Evolutionary conservation across 352 stramenopile genomes (phyloP), one percentile per base, ranked within the genome.

Genomic region (Blastocystis hominis): DNA sequence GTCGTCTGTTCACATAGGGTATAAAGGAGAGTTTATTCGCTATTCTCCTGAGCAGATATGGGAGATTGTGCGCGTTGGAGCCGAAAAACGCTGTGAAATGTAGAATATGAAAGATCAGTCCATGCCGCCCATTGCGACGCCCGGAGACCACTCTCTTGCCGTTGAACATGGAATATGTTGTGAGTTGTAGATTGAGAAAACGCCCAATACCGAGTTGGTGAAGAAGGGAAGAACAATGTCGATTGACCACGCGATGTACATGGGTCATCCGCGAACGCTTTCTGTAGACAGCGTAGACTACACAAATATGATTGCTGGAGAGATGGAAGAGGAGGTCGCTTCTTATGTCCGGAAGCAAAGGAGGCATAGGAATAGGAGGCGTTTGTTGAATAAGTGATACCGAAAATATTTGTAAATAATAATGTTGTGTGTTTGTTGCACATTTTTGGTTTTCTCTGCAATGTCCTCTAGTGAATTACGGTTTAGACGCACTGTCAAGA

Each of bases 211-310:
- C 20, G 77, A 87, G 34, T 24, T 87, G 36, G 77, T 87, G 62
- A 20, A 75, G 66, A 87, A 87, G 55, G 77, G 77, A 50, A 34
- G 77, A 87, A 87, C 77, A 24, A 87, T 87, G 77, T 87, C 77
- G 44, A 87, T 87, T 50, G 77, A 87, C 34, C 77, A 87, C 34
- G 77, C 77, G 6, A 76, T 75, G 10, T 40, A 24, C 50, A 40
- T 72, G 24, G 77, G 77, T 5, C 53, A 47, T 40, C 77, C 77
- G 40, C 53, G 77, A 17, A 87, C 77, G 7, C 47, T 61, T 0
- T 87, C 77, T 59, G 77, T 87, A 30, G 77, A 87, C 34, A 87
- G 77, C 40, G 50, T 87, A 10, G 77, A 87, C 34, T 87, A 87
- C 34, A 87, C 77, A 30, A 63, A 56, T 46, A 87, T 87, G 77